Evolutionary conservation across 192 early-diverging fungal genomes (phyloP).

Genomic region (Neocallimastix lanati): DNA sequence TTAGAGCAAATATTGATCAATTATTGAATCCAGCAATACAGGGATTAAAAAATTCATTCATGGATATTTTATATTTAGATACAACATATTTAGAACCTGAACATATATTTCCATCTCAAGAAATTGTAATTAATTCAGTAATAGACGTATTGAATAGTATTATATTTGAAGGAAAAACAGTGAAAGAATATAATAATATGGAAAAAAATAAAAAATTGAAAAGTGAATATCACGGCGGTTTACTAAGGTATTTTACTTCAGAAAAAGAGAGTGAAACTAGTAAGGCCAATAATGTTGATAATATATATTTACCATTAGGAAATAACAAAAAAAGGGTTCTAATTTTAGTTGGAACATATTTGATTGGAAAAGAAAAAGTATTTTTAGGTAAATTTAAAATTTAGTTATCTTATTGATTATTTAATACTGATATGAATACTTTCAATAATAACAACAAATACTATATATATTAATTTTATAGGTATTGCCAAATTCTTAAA

Average conservation of each 20-base stretch:
- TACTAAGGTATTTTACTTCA: not conserved
- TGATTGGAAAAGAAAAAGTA: slow-evolving; percentile 76
- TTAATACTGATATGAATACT: too few relatives aligned
- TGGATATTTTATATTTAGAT: not conserved
- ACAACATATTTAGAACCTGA: slow-evolving; percentile 65
- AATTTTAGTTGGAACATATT: slow-evolving; percentile 64
- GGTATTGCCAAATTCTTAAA: not conserved
- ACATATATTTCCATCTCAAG: slow-evolving; percentile 70
- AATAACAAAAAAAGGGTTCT: slow-evolving; percentile 16
- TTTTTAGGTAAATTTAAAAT: slow-evolving; percentile 32
- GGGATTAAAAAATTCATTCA: not conserved
- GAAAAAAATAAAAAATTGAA: not conserved
- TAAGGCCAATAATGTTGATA: not conserved
- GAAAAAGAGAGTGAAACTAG: slow-evolving; percentile 10
- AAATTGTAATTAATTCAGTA: slow-evolving; percentile 37
- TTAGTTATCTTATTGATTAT: too few relatives aligned
- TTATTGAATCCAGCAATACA: not conserved
- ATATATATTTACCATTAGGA: not conserved
- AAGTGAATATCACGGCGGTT: slow-evolving; percentile 2
- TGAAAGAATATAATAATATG: slow-evolving; percentile 13
- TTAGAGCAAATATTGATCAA: not conserved
- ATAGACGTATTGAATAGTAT: slow-evolving; percentile 11
- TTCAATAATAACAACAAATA: too few relatives aligned
- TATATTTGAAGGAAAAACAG: slow-evolving; percentile 5
- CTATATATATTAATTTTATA: too few relatives aligned